A percentile compares a stretch with the other conserved stretches of the same genome.
phyloP scores from a whole-genome alignment of 2,329 filamentous ascomycete species.

The Pseudocercospora macadamiae region DNA sequence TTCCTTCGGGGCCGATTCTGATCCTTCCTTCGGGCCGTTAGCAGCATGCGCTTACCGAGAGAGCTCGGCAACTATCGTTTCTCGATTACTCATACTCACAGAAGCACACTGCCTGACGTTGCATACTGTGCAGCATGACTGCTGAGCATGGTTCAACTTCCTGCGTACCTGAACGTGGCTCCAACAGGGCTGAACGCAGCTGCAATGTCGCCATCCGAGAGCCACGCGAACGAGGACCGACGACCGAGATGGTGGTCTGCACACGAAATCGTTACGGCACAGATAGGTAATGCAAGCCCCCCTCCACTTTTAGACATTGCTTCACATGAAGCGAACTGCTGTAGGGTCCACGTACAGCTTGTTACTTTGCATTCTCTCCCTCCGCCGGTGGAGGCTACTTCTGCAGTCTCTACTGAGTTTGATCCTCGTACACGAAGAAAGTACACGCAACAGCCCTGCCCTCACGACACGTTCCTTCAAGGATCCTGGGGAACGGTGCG shows the following conservation, averaged over 20 bases:
- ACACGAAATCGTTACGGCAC: neutral
- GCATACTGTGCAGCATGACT: neutral
- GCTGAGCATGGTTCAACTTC: neutral
- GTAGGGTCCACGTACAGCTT: too few species aligned
- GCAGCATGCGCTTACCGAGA: neutral
- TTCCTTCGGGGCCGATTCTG: neutral
- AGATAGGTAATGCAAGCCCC: neutral
- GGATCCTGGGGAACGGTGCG: too few species aligned
- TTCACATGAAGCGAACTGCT: neutral
- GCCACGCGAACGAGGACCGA: constrained; percentile 1
- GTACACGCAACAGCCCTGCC: too few species aligned
- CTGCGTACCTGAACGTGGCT: constrained; percentile 5
- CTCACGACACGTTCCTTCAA: too few species aligned
- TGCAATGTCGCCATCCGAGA: constrained; percentile 3
- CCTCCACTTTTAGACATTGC: neutral
- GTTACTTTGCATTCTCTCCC: neutral
- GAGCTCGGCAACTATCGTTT: neutral
- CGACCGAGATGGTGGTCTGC: neutral
- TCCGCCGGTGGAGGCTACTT: neutral
- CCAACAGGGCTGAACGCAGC: neutral
- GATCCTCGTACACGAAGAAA: too few species aligned
- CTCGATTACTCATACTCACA: constrained; percentile 3
- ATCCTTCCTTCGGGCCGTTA: neutral
- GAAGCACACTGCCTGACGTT: constrained; percentile 2
- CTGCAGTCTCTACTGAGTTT: neutral